Evolutionary conservation across 139 green algal species (phyloP).

Genomic region (Nannochloris sp.): DNA sequence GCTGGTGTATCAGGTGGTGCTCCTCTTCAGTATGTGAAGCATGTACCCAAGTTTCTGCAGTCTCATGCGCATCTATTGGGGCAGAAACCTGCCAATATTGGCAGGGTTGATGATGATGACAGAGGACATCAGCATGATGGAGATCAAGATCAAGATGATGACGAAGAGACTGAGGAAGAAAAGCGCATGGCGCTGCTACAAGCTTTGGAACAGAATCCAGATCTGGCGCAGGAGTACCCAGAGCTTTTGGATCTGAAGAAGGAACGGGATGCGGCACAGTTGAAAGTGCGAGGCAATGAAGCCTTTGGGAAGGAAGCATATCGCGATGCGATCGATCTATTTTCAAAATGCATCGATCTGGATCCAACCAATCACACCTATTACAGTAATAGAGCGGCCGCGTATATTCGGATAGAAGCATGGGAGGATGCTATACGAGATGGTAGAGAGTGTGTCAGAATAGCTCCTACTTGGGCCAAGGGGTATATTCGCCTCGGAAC

Average conservation of each 20-base stretch:
- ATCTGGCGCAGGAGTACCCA: conserved; percentile 47
- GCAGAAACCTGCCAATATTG: neutral
- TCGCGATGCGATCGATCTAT: conserved; percentile 48
- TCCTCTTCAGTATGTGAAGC: conserved; percentile 35
- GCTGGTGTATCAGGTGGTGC: conserved; percentile 14
- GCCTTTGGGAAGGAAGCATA: conserved; percentile 48
- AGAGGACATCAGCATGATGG: neutral
- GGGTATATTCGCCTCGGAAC: conserved; percentile 33
- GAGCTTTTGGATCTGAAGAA: conserved; percentile 26
- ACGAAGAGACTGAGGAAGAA: conserved; percentile 24
- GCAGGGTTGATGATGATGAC: conserved; percentile 12
- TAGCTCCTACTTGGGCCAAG: conserved; percentile 44
- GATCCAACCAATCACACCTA: conserved; percentile 65
- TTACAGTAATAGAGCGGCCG: conserved; percentile 70
- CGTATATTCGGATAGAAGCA: conserved; percentile 31
- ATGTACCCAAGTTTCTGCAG: conserved; percentile 71
- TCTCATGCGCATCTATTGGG: conserved; percentile 59
- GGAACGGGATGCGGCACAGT: conserved; percentile 34
- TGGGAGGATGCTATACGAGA: conserved; percentile 51
- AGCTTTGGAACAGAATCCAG: conserved; percentile 65
- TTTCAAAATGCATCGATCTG: conserved; percentile 65
- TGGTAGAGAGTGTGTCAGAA: conserved; percentile 22
- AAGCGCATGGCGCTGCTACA: conserved; percentile 41
- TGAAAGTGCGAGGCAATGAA: conserved; percentile 67
- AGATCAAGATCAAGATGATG: neutral